Evolutionary conservation across 768 basidiomycete species (phyloP).

Genomic region (Pleurotus ostreatus): DNA sequence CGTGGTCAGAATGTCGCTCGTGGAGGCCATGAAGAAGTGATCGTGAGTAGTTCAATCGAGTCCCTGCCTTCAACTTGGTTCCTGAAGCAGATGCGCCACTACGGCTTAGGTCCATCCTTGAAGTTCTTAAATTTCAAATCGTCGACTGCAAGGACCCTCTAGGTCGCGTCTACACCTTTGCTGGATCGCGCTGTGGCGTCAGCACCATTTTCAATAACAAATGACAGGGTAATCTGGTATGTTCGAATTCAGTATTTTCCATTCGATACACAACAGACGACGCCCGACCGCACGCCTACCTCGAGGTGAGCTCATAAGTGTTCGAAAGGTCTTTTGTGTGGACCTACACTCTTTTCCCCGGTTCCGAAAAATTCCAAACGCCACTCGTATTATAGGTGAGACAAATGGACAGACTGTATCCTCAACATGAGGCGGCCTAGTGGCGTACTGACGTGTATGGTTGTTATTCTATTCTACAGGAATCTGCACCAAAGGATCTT

Average conservation of each 20-base stretch:
- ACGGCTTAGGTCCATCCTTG: no score
- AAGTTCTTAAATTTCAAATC: neutral
- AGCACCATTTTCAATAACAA: neutral
- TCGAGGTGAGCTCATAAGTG: no score
- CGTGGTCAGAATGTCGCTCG: conserved; percentile 41
- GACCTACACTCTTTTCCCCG: no score
- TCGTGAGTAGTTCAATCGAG: neutral
- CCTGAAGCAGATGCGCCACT: no score
- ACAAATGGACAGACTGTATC: neutral
- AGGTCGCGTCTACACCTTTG: neutral
- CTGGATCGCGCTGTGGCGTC: neutral
- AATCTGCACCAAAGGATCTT: no score
- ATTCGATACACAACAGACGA: no score
- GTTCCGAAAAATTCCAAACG: no score
- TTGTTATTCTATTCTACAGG: no score
- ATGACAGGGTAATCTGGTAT: neutral
- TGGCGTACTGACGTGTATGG: neutral
- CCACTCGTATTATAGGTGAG: neutral
- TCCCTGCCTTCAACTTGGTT: no score
- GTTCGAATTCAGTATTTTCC: no score
- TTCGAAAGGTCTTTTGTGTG: no score
- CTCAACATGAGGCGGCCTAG: neutral
- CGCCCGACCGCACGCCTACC: no score
- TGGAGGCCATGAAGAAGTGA: conserved; percentile 15
- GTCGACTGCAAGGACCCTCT: neutral